Conservation (phyloP, 371 early-diverging fungal species). For the Encephalitozoon cuniculi region DNA sequence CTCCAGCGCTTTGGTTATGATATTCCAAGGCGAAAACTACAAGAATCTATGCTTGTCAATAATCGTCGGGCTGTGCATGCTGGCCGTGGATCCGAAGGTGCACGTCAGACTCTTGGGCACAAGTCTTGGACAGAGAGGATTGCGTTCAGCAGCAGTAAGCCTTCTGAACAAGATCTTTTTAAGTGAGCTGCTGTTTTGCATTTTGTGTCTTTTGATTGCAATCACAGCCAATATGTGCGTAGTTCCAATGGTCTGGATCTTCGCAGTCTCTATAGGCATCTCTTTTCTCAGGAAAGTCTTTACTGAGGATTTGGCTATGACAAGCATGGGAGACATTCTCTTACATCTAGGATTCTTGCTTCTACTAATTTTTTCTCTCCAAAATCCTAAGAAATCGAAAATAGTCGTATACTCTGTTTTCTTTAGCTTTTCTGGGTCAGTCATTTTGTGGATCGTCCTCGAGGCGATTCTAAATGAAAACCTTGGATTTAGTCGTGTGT, state of each 20-base stretch:
- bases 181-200: background rate
- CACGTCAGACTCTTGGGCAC: background rate
- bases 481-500: background rate
- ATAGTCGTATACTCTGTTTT: background rate
- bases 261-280: background rate
- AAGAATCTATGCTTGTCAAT: background rate
- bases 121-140: background rate
- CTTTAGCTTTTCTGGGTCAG: background rate
- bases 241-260: background rate
- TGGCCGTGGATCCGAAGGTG: background rate
- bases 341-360: background rate
- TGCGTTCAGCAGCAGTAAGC: background rate
- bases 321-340: background rate
- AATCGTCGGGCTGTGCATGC: background rate
- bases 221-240: background rate
- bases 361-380: background rate
- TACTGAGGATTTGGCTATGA: background rate
- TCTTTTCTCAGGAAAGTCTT: background rate
- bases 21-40: background rate
- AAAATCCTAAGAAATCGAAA: background rate
- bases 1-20: background rate
- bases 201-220: background rate
- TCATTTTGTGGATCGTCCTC: background rate
- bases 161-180: background rate
- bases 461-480: background rate